Conservation (phyloP, 2,329 filamentous ascomycete genomes). For the Penicillium sp. region DNA sequence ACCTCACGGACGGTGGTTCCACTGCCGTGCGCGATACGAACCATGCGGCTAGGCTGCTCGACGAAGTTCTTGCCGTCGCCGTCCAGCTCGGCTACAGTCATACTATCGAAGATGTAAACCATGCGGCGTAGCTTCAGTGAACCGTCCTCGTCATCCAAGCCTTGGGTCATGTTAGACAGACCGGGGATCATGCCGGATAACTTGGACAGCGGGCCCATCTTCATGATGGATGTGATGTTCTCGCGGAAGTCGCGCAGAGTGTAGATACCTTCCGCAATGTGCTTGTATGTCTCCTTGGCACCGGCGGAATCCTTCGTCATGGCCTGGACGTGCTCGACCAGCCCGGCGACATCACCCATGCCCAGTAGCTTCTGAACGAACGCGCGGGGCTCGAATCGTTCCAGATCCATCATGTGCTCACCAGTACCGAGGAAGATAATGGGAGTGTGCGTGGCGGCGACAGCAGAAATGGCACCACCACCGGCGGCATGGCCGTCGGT, state of each 20-base stretch:
- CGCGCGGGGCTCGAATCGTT: conserved; percentile 86
- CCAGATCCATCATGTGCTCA: conserved; percentile 93
- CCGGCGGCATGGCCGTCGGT: conserved; percentile 94
- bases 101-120: conserved; percentile 98
- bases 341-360: conserved; percentile 93
- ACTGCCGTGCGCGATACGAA: conserved; percentile 81
- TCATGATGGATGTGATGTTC: conserved; percentile 97
- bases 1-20: conserved; percentile 91
- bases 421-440: conserved; percentile 98
- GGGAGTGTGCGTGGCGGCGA: conserved; percentile 91
- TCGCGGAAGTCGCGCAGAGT: conserved; percentile 91
- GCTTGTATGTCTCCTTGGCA: conserved; percentile 96
- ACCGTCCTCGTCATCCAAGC: conserved; percentile 97
- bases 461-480: conserved; percentile 94
- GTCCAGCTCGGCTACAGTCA: conserved; percentile 95
- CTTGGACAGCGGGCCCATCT: conserved; percentile 96
- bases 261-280: conserved; percentile 95
- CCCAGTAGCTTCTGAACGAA: conserved; percentile 93
- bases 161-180: conserved; percentile 87
- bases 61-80: conserved; percentile 92
- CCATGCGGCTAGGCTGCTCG: conserved; percentile 89
- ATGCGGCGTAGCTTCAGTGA: conserved; percentile 89
- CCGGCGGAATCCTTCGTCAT: conserved; percentile 79
- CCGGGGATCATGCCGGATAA: conserved; percentile 99
- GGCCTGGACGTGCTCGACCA: conserved; percentile 95